phyloP scores from a whole-genome alignment of 2,329 filamentous ascomycete species.

The Xylaria sp. region DNA sequence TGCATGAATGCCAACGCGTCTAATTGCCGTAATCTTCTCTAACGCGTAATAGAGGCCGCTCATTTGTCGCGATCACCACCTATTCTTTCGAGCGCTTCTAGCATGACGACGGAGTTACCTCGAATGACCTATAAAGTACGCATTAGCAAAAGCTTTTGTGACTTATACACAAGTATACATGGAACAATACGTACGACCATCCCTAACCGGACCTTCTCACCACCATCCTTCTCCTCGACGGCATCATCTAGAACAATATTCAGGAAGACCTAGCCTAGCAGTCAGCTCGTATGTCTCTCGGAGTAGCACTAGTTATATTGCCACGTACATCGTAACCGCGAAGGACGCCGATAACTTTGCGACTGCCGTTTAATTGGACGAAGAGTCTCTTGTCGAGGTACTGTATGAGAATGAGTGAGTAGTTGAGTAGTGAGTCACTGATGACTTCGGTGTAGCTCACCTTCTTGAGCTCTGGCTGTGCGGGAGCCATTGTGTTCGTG shows the following conservation, averaged over 20 bases:
- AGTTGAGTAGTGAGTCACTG: conserved; percentile 22
- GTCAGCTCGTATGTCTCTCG: conserved; percentile 38
- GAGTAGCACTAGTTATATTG: background rate
- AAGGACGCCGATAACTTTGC: conserved; percentile 94
- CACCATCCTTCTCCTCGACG: conserved; percentile 90
- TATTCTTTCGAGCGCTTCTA: conserved; percentile 82
- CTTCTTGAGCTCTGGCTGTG: conserved; percentile 99
- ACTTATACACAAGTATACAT: background rate
- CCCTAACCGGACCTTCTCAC: conserved; percentile 89
- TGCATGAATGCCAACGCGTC: conserved; percentile 39
- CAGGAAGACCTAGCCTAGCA: conserved; percentile 80
- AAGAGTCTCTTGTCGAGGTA: conserved; percentile 99
- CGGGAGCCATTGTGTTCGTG: conserved; percentile 85
- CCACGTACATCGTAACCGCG: conserved; percentile 90
- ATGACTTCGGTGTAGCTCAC: conserved; percentile 57
- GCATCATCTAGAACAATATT: conserved; percentile 98
- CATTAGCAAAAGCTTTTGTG: conserved; percentile 43
- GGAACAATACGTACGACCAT: conserved; percentile 79
- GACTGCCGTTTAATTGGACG: conserved; percentile 96
- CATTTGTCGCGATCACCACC: conserved; percentile 64
- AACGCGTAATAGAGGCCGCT: conserved; percentile 28
- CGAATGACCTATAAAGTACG: conserved; percentile 78
- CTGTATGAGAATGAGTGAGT: conserved; percentile 59
- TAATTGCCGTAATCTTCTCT: conserved; percentile 27
- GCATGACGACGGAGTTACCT: conserved; percentile 98